These are phyloP conservation scores for Glycine latifolia DNA, from an alignment of 306 rosid genomes.

Conservation along the genomic window DNA sequence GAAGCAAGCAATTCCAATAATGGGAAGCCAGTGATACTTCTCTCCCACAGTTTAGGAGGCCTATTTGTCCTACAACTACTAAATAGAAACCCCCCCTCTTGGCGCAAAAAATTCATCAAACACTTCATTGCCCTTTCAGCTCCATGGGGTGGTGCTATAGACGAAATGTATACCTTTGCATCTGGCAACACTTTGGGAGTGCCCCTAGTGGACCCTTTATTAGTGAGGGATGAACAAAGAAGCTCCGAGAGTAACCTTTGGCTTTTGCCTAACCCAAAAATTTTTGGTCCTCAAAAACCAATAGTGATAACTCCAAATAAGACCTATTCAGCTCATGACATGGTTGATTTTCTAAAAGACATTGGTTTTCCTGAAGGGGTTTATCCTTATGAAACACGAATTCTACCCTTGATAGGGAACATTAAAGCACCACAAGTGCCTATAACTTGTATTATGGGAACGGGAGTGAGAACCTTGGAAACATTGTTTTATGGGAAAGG, in stretches of 20 bases:
- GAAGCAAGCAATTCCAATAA: conserved; percentile 71
- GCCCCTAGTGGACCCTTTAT: conserved; percentile 79
- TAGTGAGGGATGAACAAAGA: conserved; percentile 79
- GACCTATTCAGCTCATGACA: conserved; percentile 64
- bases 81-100: conserved; percentile 64
- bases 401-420: conserved; percentile 57
- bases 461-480: conserved; percentile 69
- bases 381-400: conserved; percentile 66
- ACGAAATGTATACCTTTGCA: conserved; percentile 81
- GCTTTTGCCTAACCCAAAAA: conserved; percentile 80
- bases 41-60: conserved; percentile 90
- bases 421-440: conserved; percentile 68
- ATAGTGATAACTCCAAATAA: conserved; percentile 61
- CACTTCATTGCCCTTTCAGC: conserved; percentile 79
- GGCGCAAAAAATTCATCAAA: conserved; percentile 71
- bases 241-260: conserved; percentile 87
- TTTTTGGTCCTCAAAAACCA: conserved; percentile 53
- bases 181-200: conserved; percentile 83
- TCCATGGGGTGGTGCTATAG: conserved; percentile 91
- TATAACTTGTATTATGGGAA: conserved; percentile 75
- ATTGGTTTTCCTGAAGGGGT: conserved; percentile 75
- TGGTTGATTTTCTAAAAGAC: conserved; percentile 67
- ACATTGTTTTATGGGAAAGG: conserved; percentile 59
- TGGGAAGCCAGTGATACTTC: conserved; percentile 74
- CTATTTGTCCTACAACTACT: conserved; percentile 75